Base-by-base conservation (phyloP, 1,284 basidiomycete species). In the Leccinum pachyderme region DNA sequence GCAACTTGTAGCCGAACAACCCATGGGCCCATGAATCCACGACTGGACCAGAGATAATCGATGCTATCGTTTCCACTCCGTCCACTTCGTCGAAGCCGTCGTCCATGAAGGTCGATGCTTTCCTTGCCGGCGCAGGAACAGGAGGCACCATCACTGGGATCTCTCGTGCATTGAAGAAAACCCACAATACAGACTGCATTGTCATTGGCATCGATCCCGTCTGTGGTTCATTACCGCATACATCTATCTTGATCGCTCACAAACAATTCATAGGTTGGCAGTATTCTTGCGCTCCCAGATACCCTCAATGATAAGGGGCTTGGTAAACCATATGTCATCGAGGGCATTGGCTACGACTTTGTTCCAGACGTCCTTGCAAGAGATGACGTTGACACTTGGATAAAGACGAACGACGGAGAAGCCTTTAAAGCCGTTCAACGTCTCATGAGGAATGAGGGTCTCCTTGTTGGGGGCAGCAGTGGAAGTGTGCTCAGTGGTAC, bases 311-410 rank as follows among this genome's bases (percentile, higher is more conserved):
- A 73, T 13, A 77, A 78, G 1, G 55, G 51, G 24, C 73, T 79
- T 37, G 85, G 86, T 2, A 71, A 75, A 7, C 72, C 77, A 47
- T 99, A 98, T 70, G 73, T 88, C 59, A 85, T 98, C 13, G 95
- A 98, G 71, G 95, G 95, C 9, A 98, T 98, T 56, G 95, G 95
- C 15, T 94, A 95, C 65, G 94, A 97, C 70, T 97, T 97, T 69
- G 72, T 94, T 52, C 94, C 95, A 0, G 81, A 89, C 35, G 93
- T 95, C 2, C 78, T 94, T 25, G 80, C 81, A 31, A 83, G 84
- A 52, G 63, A 61, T 1, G 76, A 81, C 37, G 74, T 92, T 50
- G 82, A 94, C 65, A 60, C 72, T 18, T 98, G 96, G 96, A 71
- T 93, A 64, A 98, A 98, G 81, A 88, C 89, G 3, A 76, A 75